Evolutionary conservation across 2,329 filamentous ascomycete genomes (phyloP), one percentile per base, ranked within the genome.

Genomic region (Macrophomina pseudophaseolina): DNA sequence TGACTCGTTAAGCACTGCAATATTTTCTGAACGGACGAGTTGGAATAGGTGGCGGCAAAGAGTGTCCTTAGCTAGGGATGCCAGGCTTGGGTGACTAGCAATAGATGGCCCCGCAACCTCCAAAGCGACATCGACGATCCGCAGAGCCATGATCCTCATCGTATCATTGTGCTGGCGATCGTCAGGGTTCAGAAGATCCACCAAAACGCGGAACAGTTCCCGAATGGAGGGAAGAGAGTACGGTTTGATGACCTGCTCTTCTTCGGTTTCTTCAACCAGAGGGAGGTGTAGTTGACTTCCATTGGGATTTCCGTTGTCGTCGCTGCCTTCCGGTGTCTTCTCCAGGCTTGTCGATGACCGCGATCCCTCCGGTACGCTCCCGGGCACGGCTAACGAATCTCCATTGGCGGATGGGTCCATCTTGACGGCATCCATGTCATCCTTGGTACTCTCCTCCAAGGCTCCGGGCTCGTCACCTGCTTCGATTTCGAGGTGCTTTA

Each of bases 91-190:
- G 76, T 99, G 95, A 69, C 91, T 91, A 58, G 94, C 92, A 75
- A 99, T 97, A 7, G 94, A 97, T 4, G 95, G 94, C 0, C 95
- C 95, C 1, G 95, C 93, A 67, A 99, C 94, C 79, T 99, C 95
- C 28, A 99, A 86, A 1, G 95, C 95, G 52, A 99, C 95, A 77
- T 99, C 95, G 65, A 99, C 95, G 70, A 99, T 98, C 51, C 95
- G 89, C 70, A 99, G 82, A 18, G 95, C 95, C 94, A 99, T 99
- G 48, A 99, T 93, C 72, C 94, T 88, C 90, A 98, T 95, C 1
- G 92, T 90, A 75, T 99, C 95, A 2, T 93, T 96, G 77, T 97
- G 92, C 72, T 94, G 92, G 63, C 88, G 90, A 78, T 98, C 94
- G 74, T 97, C 92, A 1, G 96, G 95, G 75, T 99, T 93, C 32